Evolutionary conservation across 768 basidiomycete species (phyloP), one percentile per base, ranked within the genome.

Genomic region (Psilocybe tampanensis): DNA sequence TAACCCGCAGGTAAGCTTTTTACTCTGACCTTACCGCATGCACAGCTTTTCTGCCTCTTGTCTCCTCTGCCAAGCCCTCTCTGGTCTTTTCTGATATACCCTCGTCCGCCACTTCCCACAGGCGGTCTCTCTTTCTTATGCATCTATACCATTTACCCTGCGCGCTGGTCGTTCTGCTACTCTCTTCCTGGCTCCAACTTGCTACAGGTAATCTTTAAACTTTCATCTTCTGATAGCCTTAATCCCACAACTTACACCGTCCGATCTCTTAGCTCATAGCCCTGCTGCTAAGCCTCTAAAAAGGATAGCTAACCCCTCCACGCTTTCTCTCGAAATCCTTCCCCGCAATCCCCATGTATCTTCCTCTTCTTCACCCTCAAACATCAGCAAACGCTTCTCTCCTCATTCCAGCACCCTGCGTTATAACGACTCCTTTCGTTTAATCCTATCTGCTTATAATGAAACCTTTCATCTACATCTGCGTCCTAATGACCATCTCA

Each of bases 401-500:
- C 72, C 72, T 4, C 63, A 68, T 51, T 76, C 82, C 8, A 76
- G 79, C 49, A 74, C 75, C 26, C 81, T 92, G 36, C 84, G 78
- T 42, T 81, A 87, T 68, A 79, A 84, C 64, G 90, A 92, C 68
- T 83, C 84, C 9, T 85, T 91, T 68, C 83, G 90, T 23, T 79
- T 92, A 49, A 83, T 82, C 24, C 72, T 92, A 49, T 78, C 85
- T 42, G 88, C 85, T 9, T 88, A 88, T 63, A 79, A 80, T 60
- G 80, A 88, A 41, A 81, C 77, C 23, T 89, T 86, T 66, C 76
- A 88, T 66, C 79, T 94, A 44, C 88, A 93, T 64, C 77, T 94
- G 47, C 83, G 82, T 17, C 92, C 92, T 8, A 92, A 91, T 66
- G 83, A 88, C 60, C 76, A 90, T 60, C 83, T 94, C 59, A 76